These are phyloP conservation scores for Phellopilus nigrolimitatus DNA, from an alignment of 1,284 basidiomycete genomes.

Conservation along the genomic window DNA sequence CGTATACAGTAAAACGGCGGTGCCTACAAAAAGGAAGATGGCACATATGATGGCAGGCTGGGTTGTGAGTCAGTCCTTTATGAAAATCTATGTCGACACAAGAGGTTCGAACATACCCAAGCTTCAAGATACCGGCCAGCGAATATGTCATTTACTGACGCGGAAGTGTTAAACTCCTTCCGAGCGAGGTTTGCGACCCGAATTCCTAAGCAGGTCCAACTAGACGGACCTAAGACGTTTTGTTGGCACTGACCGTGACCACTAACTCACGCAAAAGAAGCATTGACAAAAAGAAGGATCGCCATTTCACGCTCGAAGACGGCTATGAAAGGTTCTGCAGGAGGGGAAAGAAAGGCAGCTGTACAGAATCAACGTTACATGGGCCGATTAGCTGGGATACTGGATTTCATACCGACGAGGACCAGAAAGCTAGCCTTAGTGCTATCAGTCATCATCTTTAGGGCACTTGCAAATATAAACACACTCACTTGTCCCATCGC, in stretches of 20 bases:
- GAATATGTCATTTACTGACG: slow-evolving; percentile 35
- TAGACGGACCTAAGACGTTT: slow-evolving; percentile 25
- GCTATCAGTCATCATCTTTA: background rate
- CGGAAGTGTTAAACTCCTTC: slow-evolving; percentile 37
- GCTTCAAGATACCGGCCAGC: slow-evolving; percentile 57
- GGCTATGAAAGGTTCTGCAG: slow-evolving; percentile 60
- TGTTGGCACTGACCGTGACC: background rate
- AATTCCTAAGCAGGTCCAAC: slow-evolving; percentile 71
- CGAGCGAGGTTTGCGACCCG: slow-evolving; percentile 60
- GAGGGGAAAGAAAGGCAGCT: slow-evolving; percentile 67
- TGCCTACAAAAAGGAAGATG: slow-evolving; percentile 65
- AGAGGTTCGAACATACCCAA: slow-evolving; percentile 47
- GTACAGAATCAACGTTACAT: too few species aligned
- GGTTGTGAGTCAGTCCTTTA: slow-evolving; percentile 1
- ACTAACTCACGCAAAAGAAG: slow-evolving; percentile 60
- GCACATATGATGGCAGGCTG: slow-evolving; percentile 59
- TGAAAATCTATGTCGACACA: background rate
- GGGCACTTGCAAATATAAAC: background rate
- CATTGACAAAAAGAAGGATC: slow-evolving; percentile 27
- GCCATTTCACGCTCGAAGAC: slow-evolving; percentile 62
- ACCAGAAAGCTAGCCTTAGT: slow-evolving; percentile 28
- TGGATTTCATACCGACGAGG: slow-evolving; percentile 27
- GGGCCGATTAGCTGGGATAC: background rate
- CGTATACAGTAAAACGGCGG: slow-evolving; percentile 56
- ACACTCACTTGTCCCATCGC: slow-evolving; percentile 24